Evolutionary conservation across 345 rosid genomes (phyloP).

Genomic region (Moricandia arvensis): DNA sequence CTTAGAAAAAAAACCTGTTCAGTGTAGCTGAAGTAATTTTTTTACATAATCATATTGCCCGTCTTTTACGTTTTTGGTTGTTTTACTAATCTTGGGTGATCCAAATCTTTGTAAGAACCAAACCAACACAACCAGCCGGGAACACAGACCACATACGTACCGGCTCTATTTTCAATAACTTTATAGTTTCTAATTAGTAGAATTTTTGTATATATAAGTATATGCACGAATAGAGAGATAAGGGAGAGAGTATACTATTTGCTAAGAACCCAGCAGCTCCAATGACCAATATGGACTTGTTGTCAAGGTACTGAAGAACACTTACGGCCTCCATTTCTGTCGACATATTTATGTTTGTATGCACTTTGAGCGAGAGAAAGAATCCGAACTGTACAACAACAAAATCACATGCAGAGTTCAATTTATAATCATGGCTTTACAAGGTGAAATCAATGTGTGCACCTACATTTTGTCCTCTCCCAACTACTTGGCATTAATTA

Average conservation of each 20-base stretch:
- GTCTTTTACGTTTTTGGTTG: neutral
- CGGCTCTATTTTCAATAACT: too few species aligned
- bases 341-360: constrained; percentile 22
- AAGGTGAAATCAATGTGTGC: constrained; percentile 27
- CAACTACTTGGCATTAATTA: constrained; percentile 28
- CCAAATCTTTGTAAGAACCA: neutral
- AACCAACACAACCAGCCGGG: neutral
- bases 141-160: neutral
- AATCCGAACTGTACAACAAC: constrained; percentile 6
- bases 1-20: too few species aligned
- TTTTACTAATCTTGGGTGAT: neutral
- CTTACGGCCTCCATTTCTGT: constrained; percentile 26
- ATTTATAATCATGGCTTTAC: constrained; percentile 19
- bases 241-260: constrained; percentile 27
- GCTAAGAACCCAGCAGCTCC: constrained; percentile 42
- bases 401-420: neutral
- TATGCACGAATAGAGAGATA: neutral
- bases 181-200: too few species aligned
- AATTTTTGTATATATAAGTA: neutral
- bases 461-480: constrained; percentile 13
- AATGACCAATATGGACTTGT: constrained; percentile 35
- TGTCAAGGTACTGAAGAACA: constrained; percentile 38
- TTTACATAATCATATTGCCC: neutral
- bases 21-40: neutral
- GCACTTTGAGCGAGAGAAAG: constrained; percentile 10